Evolutionary conservation across 495 filamentous ascomycete species (phyloP).

Genomic region (Neurospora tetrasperma): DNA sequence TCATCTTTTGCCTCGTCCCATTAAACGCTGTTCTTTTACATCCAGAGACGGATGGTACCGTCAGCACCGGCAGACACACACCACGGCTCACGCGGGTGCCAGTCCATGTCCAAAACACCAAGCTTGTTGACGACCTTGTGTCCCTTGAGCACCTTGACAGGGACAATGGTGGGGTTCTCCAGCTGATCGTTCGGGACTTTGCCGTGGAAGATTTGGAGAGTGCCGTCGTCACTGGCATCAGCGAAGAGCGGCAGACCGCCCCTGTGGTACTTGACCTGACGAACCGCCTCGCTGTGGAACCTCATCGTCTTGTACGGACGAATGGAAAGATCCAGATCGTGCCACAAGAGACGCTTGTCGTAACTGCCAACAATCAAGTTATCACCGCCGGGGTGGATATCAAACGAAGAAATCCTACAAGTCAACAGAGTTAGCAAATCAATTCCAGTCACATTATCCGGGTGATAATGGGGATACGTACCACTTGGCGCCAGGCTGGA

Average conservation of each 20-base stretch:
- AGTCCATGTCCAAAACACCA: slow-evolving; percentile 87
- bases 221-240: slow-evolving; percentile 88
- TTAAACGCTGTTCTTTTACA: slow-evolving; percentile 17
- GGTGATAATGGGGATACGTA: slow-evolving; percentile 6
- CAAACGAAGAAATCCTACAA: slow-evolving; percentile 81
- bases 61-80: slow-evolving; percentile 89
- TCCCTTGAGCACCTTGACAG: slow-evolving; percentile 85
- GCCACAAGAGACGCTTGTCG: slow-evolving; percentile 90
- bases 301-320: slow-evolving; percentile 91
- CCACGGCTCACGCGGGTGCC: slow-evolving; percentile 91
- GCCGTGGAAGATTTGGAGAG: slow-evolving; percentile 90
- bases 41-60: slow-evolving; percentile 53
- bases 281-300: slow-evolving; percentile 85
- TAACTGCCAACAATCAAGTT: slow-evolving; percentile 91
- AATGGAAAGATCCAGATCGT: slow-evolving; percentile 85
- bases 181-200: slow-evolving; percentile 88
- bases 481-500: slow-evolving; percentile 76
- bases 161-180: slow-evolving; percentile 92
- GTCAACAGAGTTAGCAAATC: slow-evolving; percentile 5
- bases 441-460: background rate
- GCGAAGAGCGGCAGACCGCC: slow-evolving; percentile 81
- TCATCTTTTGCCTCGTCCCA: background rate
- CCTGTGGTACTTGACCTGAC: slow-evolving; percentile 75
- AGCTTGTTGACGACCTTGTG: slow-evolving; percentile 72
- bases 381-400: slow-evolving; percentile 86